These are phyloP conservation scores for Fusarium tricinctum DNA, from an alignment of 2,329 filamentous ascomycete genomes.

Conservation along the genomic window DNA sequence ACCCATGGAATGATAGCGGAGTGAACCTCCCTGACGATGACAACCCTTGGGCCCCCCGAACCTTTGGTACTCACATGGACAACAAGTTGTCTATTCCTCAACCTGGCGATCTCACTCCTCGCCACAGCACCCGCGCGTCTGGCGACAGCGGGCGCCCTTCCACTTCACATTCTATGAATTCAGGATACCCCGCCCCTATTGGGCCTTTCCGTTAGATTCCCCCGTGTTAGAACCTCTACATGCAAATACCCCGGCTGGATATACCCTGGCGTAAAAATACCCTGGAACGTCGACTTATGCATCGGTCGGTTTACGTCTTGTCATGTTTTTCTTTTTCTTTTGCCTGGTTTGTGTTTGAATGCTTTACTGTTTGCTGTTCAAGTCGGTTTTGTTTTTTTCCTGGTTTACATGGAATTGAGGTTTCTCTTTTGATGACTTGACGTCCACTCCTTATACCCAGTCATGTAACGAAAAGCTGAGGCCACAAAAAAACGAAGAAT, in stretches of 20 bases:
- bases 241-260: constrained; percentile 74
- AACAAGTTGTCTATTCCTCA: constrained; percentile 75
- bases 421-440: constrained; percentile 54
- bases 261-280: constrained; percentile 75
- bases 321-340: constrained; percentile 46
- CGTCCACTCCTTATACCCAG: constrained; percentile 56
- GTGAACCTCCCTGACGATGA: constrained; percentile 95
- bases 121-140: constrained; percentile 85
- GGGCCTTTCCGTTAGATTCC: constrained; percentile 87
- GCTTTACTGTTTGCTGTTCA: constrained; percentile 34
- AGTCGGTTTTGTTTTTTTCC: constrained; percentile 40
- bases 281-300: constrained; percentile 62
- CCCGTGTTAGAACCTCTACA: constrained; percentile 62
- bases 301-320: constrained; percentile 62
- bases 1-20: constrained; percentile 98
- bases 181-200: constrained; percentile 94
- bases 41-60: constrained; percentile 73
- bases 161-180: constrained; percentile 94
- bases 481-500: constrained; percentile 52
- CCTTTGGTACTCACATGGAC: constrained; percentile 75
- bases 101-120: constrained; percentile 85
- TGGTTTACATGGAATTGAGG: constrained; percentile 47
- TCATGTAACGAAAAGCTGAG: constrained; percentile 51
- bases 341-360: constrained; percentile 37
- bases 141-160: constrained; percentile 93